Percentiles rank a stretch among this genome's conserved stretches.
These are phyloP conservation scores for Panellus pusillus DNA, from an alignment of 768 basidiomycete species.

Conservation along the genomic window DNA sequence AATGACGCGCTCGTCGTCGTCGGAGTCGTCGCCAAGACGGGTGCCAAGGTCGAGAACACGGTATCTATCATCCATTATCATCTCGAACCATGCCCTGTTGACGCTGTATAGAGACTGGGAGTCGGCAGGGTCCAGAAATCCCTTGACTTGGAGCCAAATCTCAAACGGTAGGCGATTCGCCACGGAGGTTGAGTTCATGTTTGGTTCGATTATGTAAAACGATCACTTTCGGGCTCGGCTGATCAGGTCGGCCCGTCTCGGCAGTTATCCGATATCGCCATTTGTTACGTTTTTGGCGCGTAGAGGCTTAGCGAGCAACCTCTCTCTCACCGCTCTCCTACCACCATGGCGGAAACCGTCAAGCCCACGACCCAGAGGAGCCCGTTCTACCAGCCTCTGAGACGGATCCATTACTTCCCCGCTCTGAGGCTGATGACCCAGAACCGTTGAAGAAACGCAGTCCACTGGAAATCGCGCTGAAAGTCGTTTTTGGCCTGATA, in stretches of 20 bases:
- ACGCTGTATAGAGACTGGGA: conserved; percentile 11
- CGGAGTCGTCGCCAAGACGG: too few species aligned
- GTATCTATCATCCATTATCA: conserved; percentile 19
- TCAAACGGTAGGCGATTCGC: conserved; percentile 16
- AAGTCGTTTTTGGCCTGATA: conserved; percentile 34
- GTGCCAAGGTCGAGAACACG: conserved; percentile 11
- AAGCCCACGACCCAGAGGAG: not conserved
- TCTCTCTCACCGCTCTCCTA: not conserved
- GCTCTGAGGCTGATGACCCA: not conserved
- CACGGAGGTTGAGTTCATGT: not conserved
- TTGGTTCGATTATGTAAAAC: not conserved
- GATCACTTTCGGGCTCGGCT: too few species aligned
- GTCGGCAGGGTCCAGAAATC: conserved; percentile 2
- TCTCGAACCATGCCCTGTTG: conserved; percentile 17
- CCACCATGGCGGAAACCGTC: conserved; percentile 7
- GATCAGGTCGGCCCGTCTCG: not conserved
- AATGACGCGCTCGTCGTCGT: not conserved
- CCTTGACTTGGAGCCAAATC: conserved; percentile 19
- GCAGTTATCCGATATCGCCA: conserved; percentile 9
- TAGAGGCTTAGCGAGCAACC: not conserved
- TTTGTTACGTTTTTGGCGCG: not conserved
- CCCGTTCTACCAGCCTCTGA: not conserved
- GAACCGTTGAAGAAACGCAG: conserved; percentile 1
- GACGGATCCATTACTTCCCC: conserved; percentile 7
- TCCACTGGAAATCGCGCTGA: conserved; percentile 16